Conservation (phyloP, 2,329 filamentous ascomycete species). For the Alternaria incomplexa region DNA sequence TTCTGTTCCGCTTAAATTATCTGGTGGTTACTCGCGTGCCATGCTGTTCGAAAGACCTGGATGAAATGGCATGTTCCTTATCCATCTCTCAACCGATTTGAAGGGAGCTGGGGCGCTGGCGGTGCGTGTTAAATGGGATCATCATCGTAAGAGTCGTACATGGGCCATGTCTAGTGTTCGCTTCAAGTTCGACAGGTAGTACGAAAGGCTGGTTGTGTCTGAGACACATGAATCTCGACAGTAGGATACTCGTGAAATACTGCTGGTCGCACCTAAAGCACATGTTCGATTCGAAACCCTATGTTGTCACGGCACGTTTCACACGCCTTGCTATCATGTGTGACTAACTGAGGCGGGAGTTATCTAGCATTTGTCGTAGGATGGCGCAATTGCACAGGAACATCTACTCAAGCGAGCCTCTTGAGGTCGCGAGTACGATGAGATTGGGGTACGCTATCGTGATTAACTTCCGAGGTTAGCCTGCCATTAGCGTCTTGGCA, state of each 20-base stretch:
- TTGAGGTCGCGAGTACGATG: background rate
- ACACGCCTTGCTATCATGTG: background rate
- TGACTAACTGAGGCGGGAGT: no score
- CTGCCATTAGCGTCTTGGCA: constrained; percentile 8
- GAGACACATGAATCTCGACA: background rate
- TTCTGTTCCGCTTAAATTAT: background rate
- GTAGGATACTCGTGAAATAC: background rate
- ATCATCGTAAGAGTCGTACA: background rate
- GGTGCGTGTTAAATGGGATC: background rate
- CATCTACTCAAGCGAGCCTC: no score
- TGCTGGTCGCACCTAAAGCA: background rate
- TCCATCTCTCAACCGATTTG: background rate
- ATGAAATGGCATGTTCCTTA: background rate
- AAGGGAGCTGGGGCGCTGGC: background rate
- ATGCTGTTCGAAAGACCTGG: background rate
- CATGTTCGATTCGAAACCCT: background rate
- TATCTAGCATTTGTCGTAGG: no score
- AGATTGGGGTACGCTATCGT: background rate
- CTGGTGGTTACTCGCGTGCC: background rate
- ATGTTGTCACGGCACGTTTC: background rate
- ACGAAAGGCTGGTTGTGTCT: background rate
- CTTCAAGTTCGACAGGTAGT: background rate
- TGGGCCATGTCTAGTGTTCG: background rate
- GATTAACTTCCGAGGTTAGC: background rate
- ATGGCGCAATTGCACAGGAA: no score